Evolutionary conservation across 2,329 filamentous ascomycete genomes (phyloP).

Genomic region (Clonostachys byssicola): DNA sequence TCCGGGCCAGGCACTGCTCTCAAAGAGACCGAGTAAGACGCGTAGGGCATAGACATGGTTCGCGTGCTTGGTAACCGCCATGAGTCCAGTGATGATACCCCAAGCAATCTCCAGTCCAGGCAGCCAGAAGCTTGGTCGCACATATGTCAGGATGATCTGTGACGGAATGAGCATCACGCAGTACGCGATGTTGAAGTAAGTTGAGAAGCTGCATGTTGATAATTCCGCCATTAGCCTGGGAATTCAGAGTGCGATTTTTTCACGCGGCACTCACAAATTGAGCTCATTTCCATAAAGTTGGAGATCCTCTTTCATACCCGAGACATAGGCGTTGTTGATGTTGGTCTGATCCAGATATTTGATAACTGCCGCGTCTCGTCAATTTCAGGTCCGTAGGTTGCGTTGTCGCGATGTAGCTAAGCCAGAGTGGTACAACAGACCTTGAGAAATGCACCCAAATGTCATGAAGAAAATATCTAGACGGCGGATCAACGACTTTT

Average conservation of each 20-base stretch:
- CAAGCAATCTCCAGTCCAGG: constrained; percentile 47
- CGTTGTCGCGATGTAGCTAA: no score
- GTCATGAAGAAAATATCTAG: no score
- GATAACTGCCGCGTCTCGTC: constrained; percentile 20
- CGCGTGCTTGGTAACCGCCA: constrained; percentile 43
- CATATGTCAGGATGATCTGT: constrained; percentile 41
- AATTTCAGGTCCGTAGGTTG: no score
- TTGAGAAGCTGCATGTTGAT: constrained; percentile 38
- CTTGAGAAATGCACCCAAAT: no score
- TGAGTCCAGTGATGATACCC: constrained; percentile 54
- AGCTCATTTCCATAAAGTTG: constrained; percentile 47
- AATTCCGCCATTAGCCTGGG: no score
- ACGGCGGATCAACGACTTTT: no score
- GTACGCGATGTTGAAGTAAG: constrained; percentile 38
- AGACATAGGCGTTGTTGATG: constrained; percentile 49
- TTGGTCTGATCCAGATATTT: constrained; percentile 40
- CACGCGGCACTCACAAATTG: no score
- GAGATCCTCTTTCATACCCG: constrained; percentile 47
- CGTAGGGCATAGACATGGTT: constrained; percentile 47
- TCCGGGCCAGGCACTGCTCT: constrained; percentile 36
- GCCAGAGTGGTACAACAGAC: no score
- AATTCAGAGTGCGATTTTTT: no score
- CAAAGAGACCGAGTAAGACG: constrained; percentile 50
- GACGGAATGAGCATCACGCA: constrained; percentile 48
- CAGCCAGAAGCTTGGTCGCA: constrained; percentile 40